Percentiles rank a stretch among this genome's conserved stretches.
phyloP scores from a whole-genome alignment of 2,329 filamentous ascomycete genomes.

The Hypoxylon sp. region DNA sequence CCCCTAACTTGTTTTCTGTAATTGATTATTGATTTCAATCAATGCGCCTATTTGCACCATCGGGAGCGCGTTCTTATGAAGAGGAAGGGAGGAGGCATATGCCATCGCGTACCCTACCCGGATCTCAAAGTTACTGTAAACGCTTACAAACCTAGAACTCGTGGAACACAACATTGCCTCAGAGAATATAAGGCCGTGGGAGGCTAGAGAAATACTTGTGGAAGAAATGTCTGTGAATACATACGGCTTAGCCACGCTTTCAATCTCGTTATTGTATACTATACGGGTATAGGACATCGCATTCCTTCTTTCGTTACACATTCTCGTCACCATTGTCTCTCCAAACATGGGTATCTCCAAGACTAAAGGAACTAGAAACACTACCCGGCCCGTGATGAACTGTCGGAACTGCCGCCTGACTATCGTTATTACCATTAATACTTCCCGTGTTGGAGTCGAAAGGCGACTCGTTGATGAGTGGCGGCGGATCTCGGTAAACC shows the following conservation, averaged over 20 bases:
- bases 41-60: not conserved
- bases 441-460: constrained; percentile 30
- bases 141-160: not conserved
- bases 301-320: constrained; percentile 37
- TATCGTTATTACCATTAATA: constrained; percentile 31
- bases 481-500: constrained; percentile 73
- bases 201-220: not conserved
- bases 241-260: constrained; percentile 1
- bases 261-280: constrained; percentile 36
- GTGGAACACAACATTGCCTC: not conserved
- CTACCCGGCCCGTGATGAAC: constrained; percentile 45
- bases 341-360: constrained; percentile 51
- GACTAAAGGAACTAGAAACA: constrained; percentile 48
- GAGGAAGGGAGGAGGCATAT: not conserved
- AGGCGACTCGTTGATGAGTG: constrained; percentile 50
- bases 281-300: constrained; percentile 24
- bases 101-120: not conserved
- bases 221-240: not conserved
- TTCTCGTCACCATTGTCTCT: constrained; percentile 45
- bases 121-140: not conserved
- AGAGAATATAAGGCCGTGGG: not conserved
- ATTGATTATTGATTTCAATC: not conserved
- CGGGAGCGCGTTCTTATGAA: not conserved
- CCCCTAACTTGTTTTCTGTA: not conserved
- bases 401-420: constrained; percentile 19